A percentile compares a stretch with the other conserved stretches of the same genome.
Evolutionary conservation across 768 basidiomycete genomes (phyloP).

Genomic region (Hysterangium stoloniferum): DNA sequence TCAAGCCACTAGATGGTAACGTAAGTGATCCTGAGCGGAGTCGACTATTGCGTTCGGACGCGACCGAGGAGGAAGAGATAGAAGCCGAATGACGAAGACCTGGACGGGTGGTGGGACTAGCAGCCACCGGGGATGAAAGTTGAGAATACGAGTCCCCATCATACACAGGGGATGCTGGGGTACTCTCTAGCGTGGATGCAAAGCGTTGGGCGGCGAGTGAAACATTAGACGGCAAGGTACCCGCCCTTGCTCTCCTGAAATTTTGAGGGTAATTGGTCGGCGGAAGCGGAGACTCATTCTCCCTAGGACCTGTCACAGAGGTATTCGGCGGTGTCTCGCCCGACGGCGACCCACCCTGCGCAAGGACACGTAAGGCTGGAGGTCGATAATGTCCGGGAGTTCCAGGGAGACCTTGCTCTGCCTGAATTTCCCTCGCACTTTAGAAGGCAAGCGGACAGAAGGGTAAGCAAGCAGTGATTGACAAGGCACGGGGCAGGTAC

Average conservation of each 20-base stretch:
- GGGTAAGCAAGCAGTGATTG: conserved; percentile 14
- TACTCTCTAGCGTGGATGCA: conserved; percentile 50
- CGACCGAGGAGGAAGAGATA: conserved; percentile 47
- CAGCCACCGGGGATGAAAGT: conserved; percentile 27
- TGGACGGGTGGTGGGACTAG: conserved; percentile 41
- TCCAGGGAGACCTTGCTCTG: conserved; percentile 56
- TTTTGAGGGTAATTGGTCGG: conserved; percentile 76
- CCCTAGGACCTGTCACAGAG: conserved; percentile 35
- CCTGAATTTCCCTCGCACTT: conserved; percentile 82
- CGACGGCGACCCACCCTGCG: conserved; percentile 64
- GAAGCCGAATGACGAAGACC: conserved; percentile 69
- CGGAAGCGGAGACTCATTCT: conserved; percentile 51
- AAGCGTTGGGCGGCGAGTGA: conserved; percentile 80
- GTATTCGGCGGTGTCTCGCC: conserved; percentile 56
- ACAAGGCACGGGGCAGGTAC: conserved; percentile 15
- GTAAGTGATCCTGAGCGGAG: conserved; percentile 91
- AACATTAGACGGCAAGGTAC: conserved; percentile 94
- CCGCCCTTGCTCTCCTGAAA: conserved; percentile 92
- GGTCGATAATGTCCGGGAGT: conserved; percentile 57
- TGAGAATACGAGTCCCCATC: conserved; percentile 43
- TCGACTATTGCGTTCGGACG: conserved; percentile 67
- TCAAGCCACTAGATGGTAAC: conserved; percentile 56
- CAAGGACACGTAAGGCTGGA: conserved; percentile 65
- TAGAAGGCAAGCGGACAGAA: conserved; percentile 12
- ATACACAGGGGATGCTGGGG: conserved; percentile 21